Percentiles rank a stretch among this genome's conserved stretches.
Conservation (phyloP, 257 asterid genomes). For the Rubia yunnanensis region DNA sequence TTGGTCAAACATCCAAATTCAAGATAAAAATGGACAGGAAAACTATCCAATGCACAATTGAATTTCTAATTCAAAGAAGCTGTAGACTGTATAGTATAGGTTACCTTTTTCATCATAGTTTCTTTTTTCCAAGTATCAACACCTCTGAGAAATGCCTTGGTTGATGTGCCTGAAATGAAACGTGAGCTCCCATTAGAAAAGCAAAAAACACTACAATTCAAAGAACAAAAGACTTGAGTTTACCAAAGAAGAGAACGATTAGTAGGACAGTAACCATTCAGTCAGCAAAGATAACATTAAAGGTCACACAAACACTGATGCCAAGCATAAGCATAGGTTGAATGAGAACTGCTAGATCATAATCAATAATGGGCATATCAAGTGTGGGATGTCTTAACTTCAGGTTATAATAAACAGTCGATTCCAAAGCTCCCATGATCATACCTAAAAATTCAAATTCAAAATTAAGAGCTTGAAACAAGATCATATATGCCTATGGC, state of each 20-base stretch:
- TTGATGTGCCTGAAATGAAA: slow-evolving; percentile 60
- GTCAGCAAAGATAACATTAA: slow-evolving; percentile 86
- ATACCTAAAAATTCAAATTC: no score
- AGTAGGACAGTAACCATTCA: slow-evolving; percentile 98
- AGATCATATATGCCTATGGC: neutral
- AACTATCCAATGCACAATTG: neutral
- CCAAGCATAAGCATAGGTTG: slow-evolving; percentile 99
- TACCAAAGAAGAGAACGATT: slow-evolving; percentile 77
- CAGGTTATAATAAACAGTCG: no score
- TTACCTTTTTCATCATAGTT: slow-evolving; percentile 67
- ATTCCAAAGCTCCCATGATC: no score
- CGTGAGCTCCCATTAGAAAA: slow-evolving; percentile 12
- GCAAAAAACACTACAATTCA: neutral
- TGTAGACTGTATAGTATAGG: neutral
- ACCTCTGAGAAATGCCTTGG: slow-evolving; percentile 82
- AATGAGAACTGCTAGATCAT: slow-evolving; percentile 88
- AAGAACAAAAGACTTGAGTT: slow-evolving; percentile 10
- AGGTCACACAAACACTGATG: slow-evolving; percentile 85
- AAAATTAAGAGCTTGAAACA: neutral
- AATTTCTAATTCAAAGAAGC: neutral
- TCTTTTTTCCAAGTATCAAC: slow-evolving; percentile 90
- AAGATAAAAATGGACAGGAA: neutral
- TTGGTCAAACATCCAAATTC: neutral
- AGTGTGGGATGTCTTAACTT: no score
- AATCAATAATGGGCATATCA: slow-evolving; percentile 92